Base-by-base conservation (phyloP, 2,329 filamentous ascomycete genomes). In the Malbranchea cinnamomea region DNA sequence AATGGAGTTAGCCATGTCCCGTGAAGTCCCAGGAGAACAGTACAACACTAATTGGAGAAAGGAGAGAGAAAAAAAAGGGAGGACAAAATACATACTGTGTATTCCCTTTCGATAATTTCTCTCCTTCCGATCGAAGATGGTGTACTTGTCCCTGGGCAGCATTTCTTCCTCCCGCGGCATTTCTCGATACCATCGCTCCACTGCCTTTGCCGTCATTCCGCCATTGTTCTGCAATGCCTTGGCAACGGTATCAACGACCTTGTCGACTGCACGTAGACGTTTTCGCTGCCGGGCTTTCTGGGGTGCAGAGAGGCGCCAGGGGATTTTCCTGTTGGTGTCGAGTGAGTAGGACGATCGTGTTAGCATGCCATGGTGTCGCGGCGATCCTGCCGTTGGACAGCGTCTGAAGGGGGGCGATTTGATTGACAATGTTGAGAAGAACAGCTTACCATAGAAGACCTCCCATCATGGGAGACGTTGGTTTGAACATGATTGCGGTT, bases 81-180 rank as follows among this genome's bases (percentile, higher is more conserved):
- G n/a, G 15, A 9, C 8, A 10, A 15, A 13, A n/a, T 33, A 73
- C 83, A 46, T 68, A 93, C 85, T 95, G 61, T 95, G 87, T 55
- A 98, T 85, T 33, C 84, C 82, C 72, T 98, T 98, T 53, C 89
- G 69, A 57, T 95, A 98, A 46, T 72, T 76, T 73, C 85, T 92
- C 54, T 80, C 84, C 59, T 95, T 94, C 46, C 85, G 76, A 58
- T 93, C 87, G 58, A 95, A 98, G 48, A 98, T 78, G 16, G 83
- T 93, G 62, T 98, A 98, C 62, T 98, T 98, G 62, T 98, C 89
- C 58, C 73, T 78, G 26, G 89, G 78, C 54, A 92, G 54, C 89
- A 98, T 98, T 66, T 95, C 84, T 48, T 74, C 69, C 67, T 98
- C 89, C 15, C 74, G 79, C 13, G 89, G 89, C 89, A 98, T 98